phyloP scores from a whole-genome alignment of 345 rosid genomes.

The Microthlaspi erraticum region DNA sequence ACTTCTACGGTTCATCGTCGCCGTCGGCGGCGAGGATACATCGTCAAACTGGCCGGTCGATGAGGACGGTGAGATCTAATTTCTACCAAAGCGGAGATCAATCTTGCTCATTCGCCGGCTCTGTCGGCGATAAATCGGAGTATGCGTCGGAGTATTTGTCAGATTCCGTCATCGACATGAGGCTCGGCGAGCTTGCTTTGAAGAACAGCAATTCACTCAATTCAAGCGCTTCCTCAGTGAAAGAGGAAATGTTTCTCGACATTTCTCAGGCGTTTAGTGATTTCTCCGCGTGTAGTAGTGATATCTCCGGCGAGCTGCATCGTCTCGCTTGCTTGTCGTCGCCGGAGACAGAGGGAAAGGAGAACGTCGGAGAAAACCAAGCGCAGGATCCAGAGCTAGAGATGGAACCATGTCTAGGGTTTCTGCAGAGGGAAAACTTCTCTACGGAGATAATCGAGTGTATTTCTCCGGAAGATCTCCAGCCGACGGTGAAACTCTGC shows the following conservation, averaged over 20 bases:
- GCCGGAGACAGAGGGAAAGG: conserved; percentile 43
- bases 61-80: conserved; percentile 85
- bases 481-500: conserved; percentile 92
- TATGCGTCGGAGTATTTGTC: conserved; percentile 73
- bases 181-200: conserved; percentile 80
- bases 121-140: conserved; percentile 50
- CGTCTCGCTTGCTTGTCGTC: conserved; percentile 82
- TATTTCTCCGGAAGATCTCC: conserved; percentile 96
- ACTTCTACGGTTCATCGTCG: conserved; percentile 45
- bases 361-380: conserved; percentile 20
- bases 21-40: conserved; percentile 52
- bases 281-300: conserved; percentile 84
- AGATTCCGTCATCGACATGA: conserved; percentile 87
- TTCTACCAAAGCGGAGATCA: conserved; percentile 55
- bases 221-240: conserved; percentile 48
- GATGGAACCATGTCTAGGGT: conserved; percentile 80
- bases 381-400: conserved; percentile 42
- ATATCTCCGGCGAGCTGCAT: conserved; percentile 92
- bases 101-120: conserved; percentile 52
- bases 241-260: conserved; percentile 61
- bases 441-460: conserved; percentile 93
- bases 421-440: conserved; percentile 79
- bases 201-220: conserved; percentile 48
- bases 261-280: conserved; percentile 85
- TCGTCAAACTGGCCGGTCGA: conserved; percentile 81